phyloP scores from a whole-genome alignment of 345 rosid species.

The Eucalyptus polybractea region DNA sequence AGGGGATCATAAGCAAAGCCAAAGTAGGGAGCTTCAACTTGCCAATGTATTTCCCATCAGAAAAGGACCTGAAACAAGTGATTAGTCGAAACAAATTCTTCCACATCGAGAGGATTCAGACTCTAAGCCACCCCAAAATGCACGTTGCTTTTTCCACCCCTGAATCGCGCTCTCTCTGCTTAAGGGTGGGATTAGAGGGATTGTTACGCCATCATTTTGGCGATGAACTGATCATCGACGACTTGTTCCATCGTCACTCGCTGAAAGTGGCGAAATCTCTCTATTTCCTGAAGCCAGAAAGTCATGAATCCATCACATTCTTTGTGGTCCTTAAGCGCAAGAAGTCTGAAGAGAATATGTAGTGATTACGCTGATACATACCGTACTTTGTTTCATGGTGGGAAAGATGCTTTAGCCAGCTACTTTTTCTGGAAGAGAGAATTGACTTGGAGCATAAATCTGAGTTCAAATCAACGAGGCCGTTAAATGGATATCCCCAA shows the following conservation, averaged over 20 bases:
- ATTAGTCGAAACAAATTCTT: neutral
- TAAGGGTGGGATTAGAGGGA: neutral
- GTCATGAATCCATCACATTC: neutral
- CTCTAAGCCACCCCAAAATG: neutral
- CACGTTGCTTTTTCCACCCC: neutral
- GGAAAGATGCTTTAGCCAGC: no score
- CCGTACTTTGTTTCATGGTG: no score
- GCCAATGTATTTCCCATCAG: neutral
- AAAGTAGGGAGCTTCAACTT: neutral
- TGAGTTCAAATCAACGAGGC: no score
- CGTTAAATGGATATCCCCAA: no score
- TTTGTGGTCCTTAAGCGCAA: neutral
- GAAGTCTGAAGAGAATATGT: neutral
- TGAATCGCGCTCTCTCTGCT: neutral
- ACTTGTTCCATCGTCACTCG: neutral
- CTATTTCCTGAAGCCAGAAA: neutral
- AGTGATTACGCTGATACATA: neutral
- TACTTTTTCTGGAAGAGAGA: no score
- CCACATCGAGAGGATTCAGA: neutral
- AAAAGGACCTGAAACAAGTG: neutral
- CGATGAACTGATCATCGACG: neutral
- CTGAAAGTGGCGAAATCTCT: neutral
- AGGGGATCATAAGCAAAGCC: neutral
- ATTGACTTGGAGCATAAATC: no score
- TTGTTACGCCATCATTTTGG: neutral